These are phyloP conservation scores for Cryptosporidium sp. DNA, from an alignment of 169 alveolate species.

Conservation along the genomic window DNA sequence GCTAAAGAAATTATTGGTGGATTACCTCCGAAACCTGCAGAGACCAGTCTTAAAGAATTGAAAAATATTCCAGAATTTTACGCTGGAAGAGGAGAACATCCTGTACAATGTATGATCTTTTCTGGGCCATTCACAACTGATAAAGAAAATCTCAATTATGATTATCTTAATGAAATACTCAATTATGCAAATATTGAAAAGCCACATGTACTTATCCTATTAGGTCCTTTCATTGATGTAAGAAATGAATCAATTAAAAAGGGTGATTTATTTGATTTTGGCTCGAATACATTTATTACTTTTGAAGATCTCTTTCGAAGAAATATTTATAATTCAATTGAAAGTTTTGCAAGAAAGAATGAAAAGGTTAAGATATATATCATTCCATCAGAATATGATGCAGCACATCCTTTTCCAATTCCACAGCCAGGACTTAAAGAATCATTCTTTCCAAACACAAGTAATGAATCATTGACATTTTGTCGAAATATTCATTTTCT, in stretches of 20 bases:
- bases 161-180: conserved; percentile 11
- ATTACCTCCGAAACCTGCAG: conserved; percentile 39
- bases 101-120: conserved; percentile 60
- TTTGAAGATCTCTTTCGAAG: conserved; percentile 30
- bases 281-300: conserved; percentile 16
- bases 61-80: neutral
- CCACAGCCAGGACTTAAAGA: conserved; percentile 65
- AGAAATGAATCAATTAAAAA: conserved; percentile 61
- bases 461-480: neutral
- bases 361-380: conserved; percentile 57
- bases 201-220: conserved; percentile 48
- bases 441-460: conserved; percentile 8
- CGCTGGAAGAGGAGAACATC: conserved; percentile 41
- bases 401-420: conserved; percentile 52
- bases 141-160: conserved; percentile 14
- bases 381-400: conserved; percentile 70
- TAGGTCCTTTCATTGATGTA: conserved; percentile 62
- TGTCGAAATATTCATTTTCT: conserved; percentile 23
- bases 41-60: conserved; percentile 7
- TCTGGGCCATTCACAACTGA: conserved; percentile 60
- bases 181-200: conserved; percentile 41
- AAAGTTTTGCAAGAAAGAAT: conserved; percentile 31
- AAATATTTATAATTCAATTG: conserved; percentile 7
- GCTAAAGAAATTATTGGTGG: conserved; percentile 74
- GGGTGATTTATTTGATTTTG: conserved; percentile 62